Base-by-base conservation (phyloP, 441 rosid species). In the Brassica balearica region DNA sequence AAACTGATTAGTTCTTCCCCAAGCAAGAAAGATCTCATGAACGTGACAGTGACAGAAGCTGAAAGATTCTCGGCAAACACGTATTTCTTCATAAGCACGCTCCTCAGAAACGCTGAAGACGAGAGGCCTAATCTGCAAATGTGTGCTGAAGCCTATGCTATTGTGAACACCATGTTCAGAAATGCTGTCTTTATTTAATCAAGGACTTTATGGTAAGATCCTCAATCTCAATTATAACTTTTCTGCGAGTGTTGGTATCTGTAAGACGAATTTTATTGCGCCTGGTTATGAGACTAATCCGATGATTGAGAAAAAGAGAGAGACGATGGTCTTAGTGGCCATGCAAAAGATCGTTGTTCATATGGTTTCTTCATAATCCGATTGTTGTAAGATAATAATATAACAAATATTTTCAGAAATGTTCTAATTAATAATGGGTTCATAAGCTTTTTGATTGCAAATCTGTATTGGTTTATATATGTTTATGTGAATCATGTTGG, bases 61-160 rank as follows among this genome's bases (percentile, higher is more conserved):
- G 65, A 70, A 43, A 75, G 63, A 14, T 27, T 64, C 68, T 56
- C 78, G 3, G 72, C 41, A 1, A 75, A 70, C 22, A 70, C 79
- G 0, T 25, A 55, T 23, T 80, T 80, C 72, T 74, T 69, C 82
- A 69, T 80, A 68, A 56, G 68, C 56, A 64, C 67, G 2, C 79
- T 80, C 61, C 76, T 80, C 46, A 69, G 76, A 11, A 56, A 80
- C 34, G 79, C 68, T 3, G 79, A 79, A 64, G 79, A 74, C 41
- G 82, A 80, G 63, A 80, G 29, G 20, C 4, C 32, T 0, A 1
- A 12, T n/a, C 75, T 74, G 53, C 82, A 80, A 46, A 65, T n/a
- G 79, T 80, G 82, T 5, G 82, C 82, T 0, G 76, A 58, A 2
- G 79, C 79, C 71, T 80, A 80, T 62, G 17, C 75, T 4, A 29